Evolutionary conservation across 441 rosid genomes (phyloP), one percentile per base, ranked within the genome.

Genomic region (Eutrema salsugineum): DNA sequence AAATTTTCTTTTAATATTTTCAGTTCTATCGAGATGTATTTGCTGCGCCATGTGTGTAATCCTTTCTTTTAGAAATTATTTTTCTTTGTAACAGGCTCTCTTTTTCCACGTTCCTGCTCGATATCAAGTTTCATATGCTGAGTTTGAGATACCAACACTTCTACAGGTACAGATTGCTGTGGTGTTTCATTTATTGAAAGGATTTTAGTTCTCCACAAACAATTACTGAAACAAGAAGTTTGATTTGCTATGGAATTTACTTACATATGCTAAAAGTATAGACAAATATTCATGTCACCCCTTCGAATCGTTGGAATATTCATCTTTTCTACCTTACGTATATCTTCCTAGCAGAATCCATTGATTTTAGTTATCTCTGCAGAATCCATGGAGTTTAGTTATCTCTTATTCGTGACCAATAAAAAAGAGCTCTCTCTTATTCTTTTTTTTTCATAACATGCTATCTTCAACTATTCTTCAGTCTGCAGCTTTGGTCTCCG

Each of bases 401-500:
- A 6, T 43, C 60, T 24, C 27, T 24, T 24, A 24, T 24, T 24
- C 27, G 4, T n/a, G n/a, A n/a, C n/a, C n/a, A n/a, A n/a, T n/a
- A n/a, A n/a, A n/a, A n/a, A n/a, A n/a, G n/a, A n/a, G n/a, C n/a
- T n/a, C n/a, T n/a, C n/a, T n/a, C n/a, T n/a, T n/a, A n/a, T n/a
- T n/a, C n/a, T n/a, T n/a, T n/a, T 3, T 54, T 67, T 43, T 61
- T 15, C 43, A 49, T 57, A 70, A 59, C 43, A 61, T 66, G 28
- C 20, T 66, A 20, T 71, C 66, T 77, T 71, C 42, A 68, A 69
- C 75, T 64, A 48, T 78, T 66, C 76, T 78, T 49, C 85, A 96
- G 99, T 85, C 98, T 80, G 97, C 97, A 70, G 99, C 97, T 6
- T 81, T 96, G 63, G 84, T 96, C 84, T 93, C 98, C 17, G 81